Evolutionary conservation across 495 filamentous ascomycete genomes (phyloP).

Genomic region (Hypoxylon cercidicola): DNA sequence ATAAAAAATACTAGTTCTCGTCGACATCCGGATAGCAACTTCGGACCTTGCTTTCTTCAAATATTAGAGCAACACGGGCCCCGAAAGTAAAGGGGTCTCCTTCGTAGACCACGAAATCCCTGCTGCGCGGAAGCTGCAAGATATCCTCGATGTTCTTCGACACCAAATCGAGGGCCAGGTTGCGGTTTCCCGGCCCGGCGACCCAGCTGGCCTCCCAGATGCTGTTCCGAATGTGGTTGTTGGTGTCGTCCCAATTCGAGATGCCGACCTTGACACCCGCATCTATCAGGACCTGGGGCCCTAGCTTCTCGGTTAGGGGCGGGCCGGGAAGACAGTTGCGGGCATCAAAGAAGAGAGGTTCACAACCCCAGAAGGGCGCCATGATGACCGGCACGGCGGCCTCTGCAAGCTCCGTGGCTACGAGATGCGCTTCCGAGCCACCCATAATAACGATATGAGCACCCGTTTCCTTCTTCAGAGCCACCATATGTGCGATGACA

Average conservation of each 20-base stretch:
- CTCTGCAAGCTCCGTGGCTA: constrained; percentile 53
- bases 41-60: constrained; percentile 40
- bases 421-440: constrained; percentile 32
- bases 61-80: constrained; percentile 48
- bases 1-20: background rate
- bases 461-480: constrained; percentile 29
- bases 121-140: constrained; percentile 42
- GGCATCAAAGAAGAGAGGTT: constrained; percentile 31
- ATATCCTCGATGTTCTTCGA: constrained; percentile 51
- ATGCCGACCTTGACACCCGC: constrained; percentile 46
- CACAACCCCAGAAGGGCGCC: constrained; percentile 35
- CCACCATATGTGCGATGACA: constrained; percentile 31
- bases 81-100: constrained; percentile 54
- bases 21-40: constrained; percentile 29
- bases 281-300: constrained; percentile 47
- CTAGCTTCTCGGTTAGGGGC: constrained; percentile 48
- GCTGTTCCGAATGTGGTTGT: constrained; percentile 35
- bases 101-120: constrained; percentile 54
- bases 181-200: constrained; percentile 33
- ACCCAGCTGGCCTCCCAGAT: constrained; percentile 37
- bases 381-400: constrained; percentile 55
- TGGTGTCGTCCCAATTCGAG: constrained; percentile 34
- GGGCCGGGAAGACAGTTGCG: constrained; percentile 42
- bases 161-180: constrained; percentile 45
- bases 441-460: constrained; percentile 34